Percentiles rank a stretch among this genome's conserved stretches.
phyloP scores from a whole-genome alignment of 805 yeast genomes.

The Schwanniomyces sp. region DNA sequence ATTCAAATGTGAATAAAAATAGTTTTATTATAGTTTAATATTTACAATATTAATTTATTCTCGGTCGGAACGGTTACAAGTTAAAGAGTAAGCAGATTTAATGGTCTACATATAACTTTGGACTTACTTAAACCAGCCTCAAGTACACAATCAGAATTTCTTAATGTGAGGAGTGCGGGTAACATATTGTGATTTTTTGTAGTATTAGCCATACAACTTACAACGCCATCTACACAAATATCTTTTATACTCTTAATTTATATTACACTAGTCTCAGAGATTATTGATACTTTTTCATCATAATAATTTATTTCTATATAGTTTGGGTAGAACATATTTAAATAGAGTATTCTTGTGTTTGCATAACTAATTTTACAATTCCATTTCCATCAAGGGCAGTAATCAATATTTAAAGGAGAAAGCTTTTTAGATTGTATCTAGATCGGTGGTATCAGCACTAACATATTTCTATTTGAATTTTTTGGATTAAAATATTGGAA shows the following conservation, averaged over 20 bases:
- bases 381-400: not conserved
- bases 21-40: too few species aligned
- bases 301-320: not conserved
- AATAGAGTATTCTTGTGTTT: too few species aligned
- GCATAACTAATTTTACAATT: too few species aligned
- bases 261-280: not conserved
- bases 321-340: not conserved
- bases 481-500: not conserved
- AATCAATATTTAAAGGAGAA: not conserved
- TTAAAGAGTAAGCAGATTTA: too few species aligned
- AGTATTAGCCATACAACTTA: not conserved
- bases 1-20: too few species aligned
- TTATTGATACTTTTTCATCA: not conserved
- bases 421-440: not conserved
- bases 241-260: not conserved
- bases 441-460: not conserved
- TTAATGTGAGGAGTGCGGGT: not conserved
- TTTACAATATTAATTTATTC: too few species aligned
- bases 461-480: not conserved
- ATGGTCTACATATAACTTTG: too few species aligned
- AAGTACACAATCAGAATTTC: not conserved
- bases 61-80: too few species aligned
- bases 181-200: not conserved
- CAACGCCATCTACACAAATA: not conserved
- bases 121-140: too few species aligned